Evolutionary conservation across 192 early-diverging fungal species (phyloP), one percentile per base, ranked within the genome.

Genomic region (Coemansia pectinata): DNA sequence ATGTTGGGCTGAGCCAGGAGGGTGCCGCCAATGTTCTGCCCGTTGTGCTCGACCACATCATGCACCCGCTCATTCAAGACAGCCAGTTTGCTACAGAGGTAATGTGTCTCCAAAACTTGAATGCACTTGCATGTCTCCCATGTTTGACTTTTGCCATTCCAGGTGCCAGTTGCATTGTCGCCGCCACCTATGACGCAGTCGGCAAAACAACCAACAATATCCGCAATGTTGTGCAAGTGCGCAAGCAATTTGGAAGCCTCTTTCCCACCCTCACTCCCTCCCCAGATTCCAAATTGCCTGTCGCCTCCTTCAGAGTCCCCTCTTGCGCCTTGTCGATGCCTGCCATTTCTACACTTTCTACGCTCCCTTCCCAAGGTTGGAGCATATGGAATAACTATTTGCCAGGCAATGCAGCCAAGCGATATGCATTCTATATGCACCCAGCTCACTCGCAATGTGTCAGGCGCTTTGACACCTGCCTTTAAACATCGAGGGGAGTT

Each of bases 31-130:
- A 92, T 52, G 79, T 94, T 27, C 76, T 96, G 19, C 92, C 93
- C 21, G 88, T 91, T 0, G 91, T 90, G 40, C 77, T 95, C 44
- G 94, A 95, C 70, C 94, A 96, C 70, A 81, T 96, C 44, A 79
- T 95, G 60, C 77, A 90, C 63, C 93, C 93, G 40, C 87, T 88
- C 14, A 82, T 96, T 50, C 69, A 85, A 41, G 88, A 91, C 66
- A 83, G 83, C 50, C 90, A 94, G 62, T 94, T 93, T 74, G 85
- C 89, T 58, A 93, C 91, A 36, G 90, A 93, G 71, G 93, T 96
- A 44, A 81, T 64, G 65, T 63, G 63, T 55, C 71, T 48, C 55
- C 19, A 21, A 33, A 33, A 17, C 55, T 10, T 6, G 27, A 58
- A 31, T 17, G 55, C 31, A 17, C 29, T 34, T 58, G 27, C 31